Percentiles rank a stretch among this genome's conserved stretches.
phyloP scores from a whole-genome alignment of 257 asterid genomes.

The Dorcoceras hygrometricum region DNA sequence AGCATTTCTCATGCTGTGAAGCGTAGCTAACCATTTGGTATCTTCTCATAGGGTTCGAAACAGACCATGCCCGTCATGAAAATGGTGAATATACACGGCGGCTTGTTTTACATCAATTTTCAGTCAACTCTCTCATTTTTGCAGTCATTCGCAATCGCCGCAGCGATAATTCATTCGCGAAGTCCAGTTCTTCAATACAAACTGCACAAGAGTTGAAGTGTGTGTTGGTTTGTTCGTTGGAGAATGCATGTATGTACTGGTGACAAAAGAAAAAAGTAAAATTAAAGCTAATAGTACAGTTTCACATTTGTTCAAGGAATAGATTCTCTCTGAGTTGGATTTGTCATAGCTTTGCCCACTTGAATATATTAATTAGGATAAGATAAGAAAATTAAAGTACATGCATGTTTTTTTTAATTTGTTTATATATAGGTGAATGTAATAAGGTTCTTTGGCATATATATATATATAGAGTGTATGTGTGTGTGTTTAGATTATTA shows the following conservation, averaged over 20 bases:
- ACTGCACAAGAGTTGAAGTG: slow-evolving; percentile 50
- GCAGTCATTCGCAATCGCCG: slow-evolving; percentile 79
- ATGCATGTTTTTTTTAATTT: too few relatives aligned
- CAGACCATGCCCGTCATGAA: slow-evolving; percentile 57
- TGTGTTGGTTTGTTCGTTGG: neutral
- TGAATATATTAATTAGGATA: too few relatives aligned
- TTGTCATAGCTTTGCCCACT: neutral
- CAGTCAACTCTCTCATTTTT: slow-evolving; percentile 63
- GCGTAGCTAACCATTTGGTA: neutral
- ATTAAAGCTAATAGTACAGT: neutral
- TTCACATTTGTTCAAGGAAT: neutral
- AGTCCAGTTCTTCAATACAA: slow-evolving; percentile 49
- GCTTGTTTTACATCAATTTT: slow-evolving; percentile 67
- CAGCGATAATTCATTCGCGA: slow-evolving; percentile 68
- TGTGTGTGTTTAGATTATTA: too few relatives aligned
- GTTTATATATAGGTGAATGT: too few relatives aligned
- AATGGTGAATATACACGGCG: slow-evolving; percentile 71
- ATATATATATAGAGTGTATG: too few relatives aligned
- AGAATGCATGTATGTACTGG: neutral
- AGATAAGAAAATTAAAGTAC: too few relatives aligned
- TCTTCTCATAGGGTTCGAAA: slow-evolving; percentile 64
- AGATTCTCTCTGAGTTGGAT: neutral
- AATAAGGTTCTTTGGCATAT: too few relatives aligned
- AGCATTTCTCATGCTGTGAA: neutral
- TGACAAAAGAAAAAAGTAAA: neutral